Evolutionary conservation across 164 flowering plant species (phyloP), one percentile per base, ranked within the genome.

Genomic region (Brasenia schreberi): DNA sequence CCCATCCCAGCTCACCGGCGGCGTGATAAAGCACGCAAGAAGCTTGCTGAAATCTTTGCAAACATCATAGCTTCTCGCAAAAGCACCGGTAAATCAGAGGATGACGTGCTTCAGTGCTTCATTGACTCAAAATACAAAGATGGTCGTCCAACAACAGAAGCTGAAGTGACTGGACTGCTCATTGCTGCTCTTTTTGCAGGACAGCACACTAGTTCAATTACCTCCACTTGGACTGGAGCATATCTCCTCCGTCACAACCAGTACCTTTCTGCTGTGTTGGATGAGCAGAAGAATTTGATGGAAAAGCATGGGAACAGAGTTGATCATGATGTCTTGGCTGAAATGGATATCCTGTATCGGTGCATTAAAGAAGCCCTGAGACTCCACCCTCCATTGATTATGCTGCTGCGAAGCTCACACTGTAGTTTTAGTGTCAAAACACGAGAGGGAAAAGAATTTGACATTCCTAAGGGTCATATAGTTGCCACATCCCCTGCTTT

Each of bases 131-230:
- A 82, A 75, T 60, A 60, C 62, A 94, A 94, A 75, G 88, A 91
- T 68, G 98, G 98, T 9, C 89, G 98, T 12, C 87, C 79, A 11
- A 94, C 98, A 39, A 86, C 95, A 18, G 95, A 94, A 5, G 5
- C 78, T 2, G 97, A 94, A 79, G 87, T 94, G 60, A 91, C 96
- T n/a, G 98, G 97, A 64, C 82, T 94, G 65, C 97, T 93, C 65
- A 93, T 93, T 67, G 98, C 98, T 68, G 97, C 98, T 56, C 86
- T 93, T 14, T 93, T 93, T 69, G 98, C 97, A 6, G 98, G 98
- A 39, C 98, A 93, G 74, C 98, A 93, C 82, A 93, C 98, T 59
- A 90, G 97, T 72, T 90, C 96, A 64, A 93, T 93, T 67, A 93
- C 97, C 63, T 88, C 97, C 58, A 82, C 87, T 5, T 93, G 98